These are phyloP conservation scores for Pholiota molesta DNA, from an alignment of 768 basidiomycete genomes.

Conservation along the genomic window DNA sequence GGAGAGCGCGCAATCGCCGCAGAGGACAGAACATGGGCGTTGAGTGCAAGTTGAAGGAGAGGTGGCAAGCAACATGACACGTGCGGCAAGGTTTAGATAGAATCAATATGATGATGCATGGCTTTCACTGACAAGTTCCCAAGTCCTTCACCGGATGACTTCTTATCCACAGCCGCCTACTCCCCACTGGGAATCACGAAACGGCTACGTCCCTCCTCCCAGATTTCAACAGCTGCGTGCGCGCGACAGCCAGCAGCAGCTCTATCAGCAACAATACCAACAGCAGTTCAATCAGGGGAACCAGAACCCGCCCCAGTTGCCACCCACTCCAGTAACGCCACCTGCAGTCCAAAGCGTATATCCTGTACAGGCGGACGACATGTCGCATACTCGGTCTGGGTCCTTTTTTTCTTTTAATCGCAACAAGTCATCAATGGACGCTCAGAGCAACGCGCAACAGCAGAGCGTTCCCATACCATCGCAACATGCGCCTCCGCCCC, in stretches of 20 bases:
- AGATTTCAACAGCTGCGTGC: constrained; percentile 32
- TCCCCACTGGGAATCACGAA: constrained; percentile 29
- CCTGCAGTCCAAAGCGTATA: neutral
- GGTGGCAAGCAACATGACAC: neutral
- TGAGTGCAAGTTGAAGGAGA: neutral
- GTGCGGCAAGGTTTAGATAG: neutral
- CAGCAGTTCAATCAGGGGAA: constrained; percentile 9
- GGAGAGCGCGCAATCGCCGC: neutral
- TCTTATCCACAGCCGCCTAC: constrained; percentile 30
- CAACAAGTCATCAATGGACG: constrained; percentile 36
- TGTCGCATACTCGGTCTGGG: constrained; percentile 54
- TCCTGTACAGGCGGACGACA: constrained; percentile 16
- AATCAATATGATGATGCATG: neutral
- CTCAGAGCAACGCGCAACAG: constrained; percentile 22
- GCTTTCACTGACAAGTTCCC: constrained; percentile 9
- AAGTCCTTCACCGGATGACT: constrained; percentile 19
- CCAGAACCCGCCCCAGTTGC: constrained; percentile 3
- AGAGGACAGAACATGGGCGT: neutral
- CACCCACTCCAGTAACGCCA: constrained; percentile 18
- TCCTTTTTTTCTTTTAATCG: constrained; percentile 67
- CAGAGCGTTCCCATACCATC: constrained; percentile 15
- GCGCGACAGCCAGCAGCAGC: constrained; percentile 21
- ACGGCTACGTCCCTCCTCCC: constrained; percentile 33
- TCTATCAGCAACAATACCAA: constrained; percentile 13
- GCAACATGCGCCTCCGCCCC: constrained; percentile 17